Percentiles rank a stretch among this genome's conserved stretches.
Conservation (phyloP, 164 flowering plant species). For the Berberis thunbergii region DNA sequence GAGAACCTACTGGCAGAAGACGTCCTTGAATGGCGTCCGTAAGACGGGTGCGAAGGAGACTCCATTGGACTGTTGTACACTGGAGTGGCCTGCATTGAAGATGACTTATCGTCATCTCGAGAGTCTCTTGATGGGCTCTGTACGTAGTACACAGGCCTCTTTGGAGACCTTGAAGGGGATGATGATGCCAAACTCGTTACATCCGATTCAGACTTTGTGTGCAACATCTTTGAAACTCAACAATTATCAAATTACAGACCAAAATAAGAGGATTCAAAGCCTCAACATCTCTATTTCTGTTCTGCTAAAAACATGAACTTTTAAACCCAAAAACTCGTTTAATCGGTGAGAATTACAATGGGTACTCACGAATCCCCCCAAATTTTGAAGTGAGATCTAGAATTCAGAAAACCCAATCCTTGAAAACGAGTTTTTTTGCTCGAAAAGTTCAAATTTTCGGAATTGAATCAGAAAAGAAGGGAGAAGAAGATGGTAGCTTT, state of each 20-base stretch:
- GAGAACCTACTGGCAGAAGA: constrained; percentile 91
- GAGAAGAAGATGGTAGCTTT: background rate
- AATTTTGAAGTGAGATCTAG: too few species aligned
- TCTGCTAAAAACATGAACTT: background rate
- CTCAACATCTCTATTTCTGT: background rate
- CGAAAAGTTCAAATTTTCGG: background rate
- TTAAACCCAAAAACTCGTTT: background rate
- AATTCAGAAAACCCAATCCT: background rate
- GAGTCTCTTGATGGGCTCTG: constrained; percentile 97
- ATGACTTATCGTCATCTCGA: constrained; percentile 94
- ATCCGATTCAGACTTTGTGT: constrained; percentile 88
- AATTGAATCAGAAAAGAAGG: background rate
- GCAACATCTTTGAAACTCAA: constrained; percentile 30
- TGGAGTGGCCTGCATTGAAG: constrained; percentile 86
- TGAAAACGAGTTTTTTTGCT: background rate
- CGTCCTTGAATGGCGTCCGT: constrained; percentile 79
- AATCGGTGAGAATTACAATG: too few species aligned
- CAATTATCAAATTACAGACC: background rate
- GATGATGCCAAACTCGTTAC: constrained; percentile 85
- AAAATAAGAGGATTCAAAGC: background rate
- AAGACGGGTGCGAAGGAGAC: constrained; percentile 92
- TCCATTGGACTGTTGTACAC: constrained; percentile 77
- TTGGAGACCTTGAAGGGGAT: constrained; percentile 89
- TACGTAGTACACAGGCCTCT: constrained; percentile 70
- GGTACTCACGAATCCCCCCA: background rate